Conservation (phyloP, 164 flowering plant genomes). For the Saururus chinensis region DNA sequence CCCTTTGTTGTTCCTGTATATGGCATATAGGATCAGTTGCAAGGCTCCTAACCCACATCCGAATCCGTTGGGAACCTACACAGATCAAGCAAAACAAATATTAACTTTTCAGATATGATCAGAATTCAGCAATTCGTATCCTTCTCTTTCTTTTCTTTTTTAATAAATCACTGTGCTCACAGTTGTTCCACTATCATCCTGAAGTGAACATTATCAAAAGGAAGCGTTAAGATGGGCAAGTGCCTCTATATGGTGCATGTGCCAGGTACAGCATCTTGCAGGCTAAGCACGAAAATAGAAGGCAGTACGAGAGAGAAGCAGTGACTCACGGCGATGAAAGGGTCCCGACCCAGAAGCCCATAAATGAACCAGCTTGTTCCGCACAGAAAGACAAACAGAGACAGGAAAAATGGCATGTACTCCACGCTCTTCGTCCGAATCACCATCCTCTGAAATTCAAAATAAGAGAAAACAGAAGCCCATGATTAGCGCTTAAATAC, state of each 20-base stretch:
- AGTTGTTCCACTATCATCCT: no score
- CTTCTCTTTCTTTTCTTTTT: no score
- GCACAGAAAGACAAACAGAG: slow-evolving; percentile 33
- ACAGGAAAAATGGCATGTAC: slow-evolving; percentile 55
- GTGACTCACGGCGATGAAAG: slow-evolving; percentile 32
- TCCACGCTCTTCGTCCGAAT: slow-evolving; percentile 49
- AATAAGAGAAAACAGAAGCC: not conserved
- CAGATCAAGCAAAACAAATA: not conserved
- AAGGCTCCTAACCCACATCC: not conserved
- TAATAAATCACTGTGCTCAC: no score
- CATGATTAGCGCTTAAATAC: not conserved
- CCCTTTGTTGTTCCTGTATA: not conserved
- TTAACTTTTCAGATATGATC: no score
- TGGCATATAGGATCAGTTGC: not conserved
- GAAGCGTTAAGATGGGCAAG: no score
- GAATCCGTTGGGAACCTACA: not conserved
- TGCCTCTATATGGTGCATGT: no score
- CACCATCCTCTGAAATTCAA: slow-evolving; percentile 33
- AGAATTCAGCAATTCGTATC: no score
- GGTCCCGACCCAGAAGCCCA: slow-evolving; percentile 43
- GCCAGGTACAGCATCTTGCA: no score
- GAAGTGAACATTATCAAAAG: no score
- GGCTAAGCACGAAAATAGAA: not conserved
- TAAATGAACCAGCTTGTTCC: slow-evolving; percentile 41
- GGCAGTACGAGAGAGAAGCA: not conserved